These are phyloP conservation scores for Digitaria exilis DNA, from an alignment of 202 grass and related monocot species.

Conservation along the genomic window DNA sequence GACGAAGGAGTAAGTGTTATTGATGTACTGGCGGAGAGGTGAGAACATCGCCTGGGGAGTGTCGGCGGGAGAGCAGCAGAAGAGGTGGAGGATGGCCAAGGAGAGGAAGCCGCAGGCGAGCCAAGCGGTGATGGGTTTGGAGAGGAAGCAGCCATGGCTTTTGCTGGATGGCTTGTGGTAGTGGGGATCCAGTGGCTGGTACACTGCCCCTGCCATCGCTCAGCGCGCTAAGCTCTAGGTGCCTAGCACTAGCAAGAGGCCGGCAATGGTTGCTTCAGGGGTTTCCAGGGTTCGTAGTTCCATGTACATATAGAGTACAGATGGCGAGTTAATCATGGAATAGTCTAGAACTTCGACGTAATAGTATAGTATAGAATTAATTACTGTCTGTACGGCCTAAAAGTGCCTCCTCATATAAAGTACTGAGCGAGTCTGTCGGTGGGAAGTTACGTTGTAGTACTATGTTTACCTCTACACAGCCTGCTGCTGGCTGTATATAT, in stretches of 20 bases:
- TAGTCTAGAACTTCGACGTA: background rate
- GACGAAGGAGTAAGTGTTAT: conserved; percentile 30
- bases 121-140: background rate
- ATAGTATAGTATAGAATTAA: background rate
- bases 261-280: background rate
- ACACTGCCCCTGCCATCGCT: conserved; percentile 10
- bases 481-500: too few relatives aligned
- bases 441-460: background rate
- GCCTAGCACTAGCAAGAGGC: background rate
- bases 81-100: conserved; percentile 42
- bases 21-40: conserved; percentile 32
- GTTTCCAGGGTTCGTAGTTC: background rate
- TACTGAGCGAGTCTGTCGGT: background rate
- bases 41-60: background rate
- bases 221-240: background rate
- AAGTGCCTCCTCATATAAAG: background rate
- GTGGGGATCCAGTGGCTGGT: conserved; percentile 1
- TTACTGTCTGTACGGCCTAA: background rate
- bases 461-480: too few relatives aligned
- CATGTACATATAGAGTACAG: background rate
- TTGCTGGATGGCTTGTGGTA: conserved; percentile 1
- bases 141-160: background rate
- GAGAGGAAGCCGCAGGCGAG: conserved; percentile 21
- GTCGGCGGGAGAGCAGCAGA: conserved; percentile 31
- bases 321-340: background rate